phyloP scores from a whole-genome alignment of 2,329 filamentous ascomycete species.

The Paracoccidioides brasiliensis region DNA sequence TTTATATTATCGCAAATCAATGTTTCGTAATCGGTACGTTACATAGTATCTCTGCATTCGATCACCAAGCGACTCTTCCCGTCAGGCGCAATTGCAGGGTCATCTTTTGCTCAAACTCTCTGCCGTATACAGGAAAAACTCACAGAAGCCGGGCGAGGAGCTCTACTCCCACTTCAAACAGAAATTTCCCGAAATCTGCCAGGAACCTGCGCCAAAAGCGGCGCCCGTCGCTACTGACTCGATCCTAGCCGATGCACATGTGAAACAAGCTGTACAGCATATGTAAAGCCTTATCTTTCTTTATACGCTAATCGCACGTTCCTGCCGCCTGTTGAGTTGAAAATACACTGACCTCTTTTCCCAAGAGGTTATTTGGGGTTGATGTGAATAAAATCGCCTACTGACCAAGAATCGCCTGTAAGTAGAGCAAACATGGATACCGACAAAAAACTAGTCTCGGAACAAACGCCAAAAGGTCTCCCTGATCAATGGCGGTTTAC shows the following conservation, averaged over 20 bases:
- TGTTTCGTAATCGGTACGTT: conserved; percentile 39
- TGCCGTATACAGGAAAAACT: conserved; percentile 47
- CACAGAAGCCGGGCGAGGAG: conserved; percentile 76
- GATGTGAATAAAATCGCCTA: background rate
- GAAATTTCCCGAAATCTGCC: conserved; percentile 61
- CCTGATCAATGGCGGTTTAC: conserved; percentile 81
- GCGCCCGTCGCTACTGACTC: background rate
- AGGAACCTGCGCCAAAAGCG: conserved; percentile 22
- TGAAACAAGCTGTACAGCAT: background rate
- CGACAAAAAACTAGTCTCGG: conserved; percentile 54
- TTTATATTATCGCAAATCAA: conserved; percentile 17
- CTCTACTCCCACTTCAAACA: conserved; percentile 74
- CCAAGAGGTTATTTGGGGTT: background rate
- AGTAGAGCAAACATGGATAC: conserved; percentile 34
- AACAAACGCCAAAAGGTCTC: conserved; percentile 67
- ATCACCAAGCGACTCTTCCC: background rate
- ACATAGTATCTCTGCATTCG: background rate
- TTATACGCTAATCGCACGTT: background rate
- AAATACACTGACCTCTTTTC: background rate
- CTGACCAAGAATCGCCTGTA: conserved; percentile 3
- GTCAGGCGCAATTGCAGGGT: background rate
- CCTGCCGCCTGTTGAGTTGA: background rate
- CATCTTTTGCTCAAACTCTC: background rate
- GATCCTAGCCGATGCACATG: conserved; percentile 1
- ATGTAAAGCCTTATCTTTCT: background rate